Evolutionary conservation across 169 alveolate genomes (phyloP).

Genomic region (Plasmodium billcollinsi): DNA sequence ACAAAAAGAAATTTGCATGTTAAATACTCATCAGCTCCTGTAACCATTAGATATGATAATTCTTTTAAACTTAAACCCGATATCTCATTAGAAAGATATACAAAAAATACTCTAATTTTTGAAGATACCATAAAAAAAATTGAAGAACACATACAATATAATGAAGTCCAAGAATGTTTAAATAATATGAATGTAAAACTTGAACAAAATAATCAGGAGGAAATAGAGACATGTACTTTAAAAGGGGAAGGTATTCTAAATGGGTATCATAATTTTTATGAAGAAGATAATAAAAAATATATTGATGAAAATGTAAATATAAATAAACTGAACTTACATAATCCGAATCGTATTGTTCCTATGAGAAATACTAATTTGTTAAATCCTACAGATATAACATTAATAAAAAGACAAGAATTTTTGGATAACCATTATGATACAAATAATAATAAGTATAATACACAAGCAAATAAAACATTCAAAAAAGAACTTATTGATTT

Average conservation of each 20-base stretch:
- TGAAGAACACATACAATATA: constrained; percentile 45
- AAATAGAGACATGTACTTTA: too few species aligned
- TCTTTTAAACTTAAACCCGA: constrained; percentile 15
- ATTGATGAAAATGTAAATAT: constrained; percentile 6
- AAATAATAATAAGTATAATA: constrained; percentile 15
- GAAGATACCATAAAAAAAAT: constrained; percentile 42
- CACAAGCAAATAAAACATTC: background rate
- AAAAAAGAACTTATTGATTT: constrained; percentile 10
- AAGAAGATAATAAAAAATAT: constrained; percentile 22
- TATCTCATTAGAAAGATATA: constrained; percentile 13
- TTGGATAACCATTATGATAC: constrained; percentile 22
- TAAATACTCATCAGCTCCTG: constrained; percentile 57
- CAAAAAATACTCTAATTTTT: constrained; percentile 29
- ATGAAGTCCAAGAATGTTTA: constrained; percentile 16
- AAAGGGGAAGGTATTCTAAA: background rate
- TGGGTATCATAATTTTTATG: constrained; percentile 13
- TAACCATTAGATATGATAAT: constrained; percentile 34
- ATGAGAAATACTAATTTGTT: background rate
- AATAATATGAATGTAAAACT: background rate
- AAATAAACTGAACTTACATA: background rate
- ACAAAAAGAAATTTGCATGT: constrained; percentile 51
- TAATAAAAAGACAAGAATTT: constrained; percentile 64
- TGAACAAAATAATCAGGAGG: background rate
- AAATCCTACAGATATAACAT: constrained; percentile 8
- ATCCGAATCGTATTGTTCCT: background rate